A percentile compares a stretch with the other conserved stretches of the same genome.
Evolutionary conservation across 2,329 filamentous ascomycete species (phyloP).

Genomic region (Tolypocladium cylindrosporum): DNA sequence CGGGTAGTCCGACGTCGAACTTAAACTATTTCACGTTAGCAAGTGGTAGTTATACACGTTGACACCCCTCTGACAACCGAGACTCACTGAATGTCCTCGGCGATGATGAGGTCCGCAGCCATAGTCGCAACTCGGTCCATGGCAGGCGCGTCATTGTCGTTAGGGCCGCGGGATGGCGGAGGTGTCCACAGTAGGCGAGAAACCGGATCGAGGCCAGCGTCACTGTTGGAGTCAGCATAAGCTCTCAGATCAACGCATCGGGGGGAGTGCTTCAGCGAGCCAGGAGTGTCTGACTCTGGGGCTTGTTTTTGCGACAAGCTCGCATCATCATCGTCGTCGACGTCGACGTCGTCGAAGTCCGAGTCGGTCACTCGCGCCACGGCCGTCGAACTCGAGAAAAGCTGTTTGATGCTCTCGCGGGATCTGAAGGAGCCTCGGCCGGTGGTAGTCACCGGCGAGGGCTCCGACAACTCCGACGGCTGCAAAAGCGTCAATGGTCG

Average conservation of each 20-base stretch:
- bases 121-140: not conserved
- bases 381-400: not conserved
- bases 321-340: not conserved
- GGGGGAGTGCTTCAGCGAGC: constrained; percentile 14
- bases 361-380: not conserved
- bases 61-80: not conserved
- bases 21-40: not conserved
- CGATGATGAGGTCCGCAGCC: not conserved
- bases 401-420: not conserved
- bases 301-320: not conserved
- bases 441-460: not conserved
- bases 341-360: not conserved
- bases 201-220: not conserved
- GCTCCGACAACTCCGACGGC: not conserved
- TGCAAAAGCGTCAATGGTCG: not conserved
- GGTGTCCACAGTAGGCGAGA: constrained; percentile 8
- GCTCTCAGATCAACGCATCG: constrained; percentile 12
- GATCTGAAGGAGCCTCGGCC: not conserved
- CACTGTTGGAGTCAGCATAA: constrained; percentile 1
- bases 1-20: not conserved
- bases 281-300: not conserved
- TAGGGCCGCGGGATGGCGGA: constrained; percentile 7
- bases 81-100: not conserved
- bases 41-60: not conserved
- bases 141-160: not conserved